Percentiles rank a stretch among this genome's conserved stretches.
These are phyloP conservation scores for Neonectria hederae DNA, from an alignment of 2,329 filamentous ascomycete species.

Conservation along the genomic window DNA sequence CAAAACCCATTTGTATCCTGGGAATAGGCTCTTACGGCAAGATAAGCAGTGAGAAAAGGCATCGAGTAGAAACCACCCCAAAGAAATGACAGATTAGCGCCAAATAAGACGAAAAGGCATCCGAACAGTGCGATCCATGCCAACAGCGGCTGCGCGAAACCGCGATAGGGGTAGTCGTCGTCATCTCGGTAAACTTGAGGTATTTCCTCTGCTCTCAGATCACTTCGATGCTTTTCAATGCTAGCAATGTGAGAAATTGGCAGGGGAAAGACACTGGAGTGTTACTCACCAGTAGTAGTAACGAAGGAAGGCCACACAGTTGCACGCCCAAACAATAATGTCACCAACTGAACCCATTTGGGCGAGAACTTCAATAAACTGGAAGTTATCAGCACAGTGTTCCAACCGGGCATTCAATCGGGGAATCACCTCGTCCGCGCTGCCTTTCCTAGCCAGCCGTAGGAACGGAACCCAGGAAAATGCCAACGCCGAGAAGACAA, in stretches of 20 bases:
- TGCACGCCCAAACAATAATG: constrained; percentile 3
- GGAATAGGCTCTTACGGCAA: too few species aligned
- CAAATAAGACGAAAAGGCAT: too few species aligned
- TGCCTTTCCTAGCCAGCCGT: not conserved
- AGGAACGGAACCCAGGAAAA: constrained; percentile 11
- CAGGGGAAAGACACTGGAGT: too few species aligned
- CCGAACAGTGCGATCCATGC: too few species aligned
- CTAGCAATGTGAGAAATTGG: too few species aligned
- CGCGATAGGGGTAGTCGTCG: constrained; percentile 7
- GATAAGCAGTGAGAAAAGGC: too few species aligned
- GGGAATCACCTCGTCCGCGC: not conserved
- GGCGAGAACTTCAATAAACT: constrained; percentile 3
- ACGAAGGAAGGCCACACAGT: not conserved
- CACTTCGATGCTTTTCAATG: constrained; percentile 2
- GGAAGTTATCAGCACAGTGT: not conserved
- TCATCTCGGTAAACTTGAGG: too few species aligned
- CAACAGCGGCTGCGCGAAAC: too few species aligned
- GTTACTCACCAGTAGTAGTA: constrained; percentile 6
- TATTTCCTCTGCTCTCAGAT: too few species aligned
- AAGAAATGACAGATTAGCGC: too few species aligned
- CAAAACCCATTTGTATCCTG: too few species aligned
- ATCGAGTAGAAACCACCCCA: too few species aligned
- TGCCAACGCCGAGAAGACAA: not conserved
- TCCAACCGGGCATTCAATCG: not conserved
- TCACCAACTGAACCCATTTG: constrained; percentile 7